Percentiles rank a stretch among this genome's conserved stretches.
Conservation (phyloP, 2,329 filamentous ascomycete species). For the Fusarium bulbicola region DNA sequence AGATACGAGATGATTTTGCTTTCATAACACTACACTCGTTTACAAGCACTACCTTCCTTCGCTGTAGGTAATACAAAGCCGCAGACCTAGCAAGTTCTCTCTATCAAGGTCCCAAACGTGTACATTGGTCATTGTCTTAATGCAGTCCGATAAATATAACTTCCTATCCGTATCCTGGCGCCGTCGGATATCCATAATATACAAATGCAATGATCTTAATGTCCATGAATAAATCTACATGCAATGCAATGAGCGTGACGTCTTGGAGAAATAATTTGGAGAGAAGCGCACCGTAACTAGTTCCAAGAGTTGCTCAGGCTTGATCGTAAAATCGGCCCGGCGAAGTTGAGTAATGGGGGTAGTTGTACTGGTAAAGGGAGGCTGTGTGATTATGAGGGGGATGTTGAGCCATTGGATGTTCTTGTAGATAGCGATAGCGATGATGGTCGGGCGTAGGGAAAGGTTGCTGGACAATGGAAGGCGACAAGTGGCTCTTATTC, state of each 20-base stretch:
- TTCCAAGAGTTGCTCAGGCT: neutral
- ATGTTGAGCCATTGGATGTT: neutral
- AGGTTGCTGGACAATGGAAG: neutral
- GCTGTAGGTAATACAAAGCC: rapidly evolving
- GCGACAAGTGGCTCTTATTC: neutral
- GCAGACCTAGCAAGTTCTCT: neutral
- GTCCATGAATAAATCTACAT: neutral
- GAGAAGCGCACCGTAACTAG: neutral
- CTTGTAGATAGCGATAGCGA: neutral
- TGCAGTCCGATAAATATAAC: neutral
- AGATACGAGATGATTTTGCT: rapidly evolving
- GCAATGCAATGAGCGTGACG: neutral
- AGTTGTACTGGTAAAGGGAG: too few relatives aligned
- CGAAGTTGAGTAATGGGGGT: neutral
- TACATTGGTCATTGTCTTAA: neutral
- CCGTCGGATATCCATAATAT: too few relatives aligned
- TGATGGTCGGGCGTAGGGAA: neutral
- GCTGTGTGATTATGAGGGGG: neutral
- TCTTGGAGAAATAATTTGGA: neutral
- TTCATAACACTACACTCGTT: rapidly evolving
- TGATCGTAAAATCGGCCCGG: neutral
- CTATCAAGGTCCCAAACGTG: neutral
- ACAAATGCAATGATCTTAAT: neutral
- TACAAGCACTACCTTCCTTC: neutral
- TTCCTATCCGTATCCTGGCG: neutral